Conservation (phyloP, 257 asterid genomes). For the Ocimum tenuiflorum region DNA sequence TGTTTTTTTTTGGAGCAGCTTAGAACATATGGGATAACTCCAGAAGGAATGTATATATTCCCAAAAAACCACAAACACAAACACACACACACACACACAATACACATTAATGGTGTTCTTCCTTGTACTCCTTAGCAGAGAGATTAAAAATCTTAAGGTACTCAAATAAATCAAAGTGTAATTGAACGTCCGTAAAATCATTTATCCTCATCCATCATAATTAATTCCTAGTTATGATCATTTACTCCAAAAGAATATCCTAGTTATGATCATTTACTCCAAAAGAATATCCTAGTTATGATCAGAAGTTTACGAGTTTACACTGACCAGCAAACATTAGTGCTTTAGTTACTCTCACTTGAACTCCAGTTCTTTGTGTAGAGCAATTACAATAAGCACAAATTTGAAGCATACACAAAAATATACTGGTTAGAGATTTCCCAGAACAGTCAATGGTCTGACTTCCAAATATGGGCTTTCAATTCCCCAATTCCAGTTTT, state of each 20-base stretch:
- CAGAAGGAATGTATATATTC: no score
- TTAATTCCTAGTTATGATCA: neutral
- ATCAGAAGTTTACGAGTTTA: neutral
- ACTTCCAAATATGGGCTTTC: neutral
- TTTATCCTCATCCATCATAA: neutral
- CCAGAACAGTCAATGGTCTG: neutral
- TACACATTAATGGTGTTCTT: neutral
- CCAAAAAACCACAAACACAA: no score
- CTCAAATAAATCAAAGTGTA: neutral
- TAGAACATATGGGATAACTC: no score
- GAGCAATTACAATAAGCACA: conserved; percentile 6
- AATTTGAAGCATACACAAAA: neutral
- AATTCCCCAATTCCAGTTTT: conserved; percentile 6
- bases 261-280: neutral
- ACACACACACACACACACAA: no score
- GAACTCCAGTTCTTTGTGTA: neutral
- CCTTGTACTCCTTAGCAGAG: conserved; percentile 1
- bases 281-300: conserved; percentile 9
- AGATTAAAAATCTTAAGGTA: neutral
- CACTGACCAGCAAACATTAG: neutral
- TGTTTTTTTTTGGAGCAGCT: no score
- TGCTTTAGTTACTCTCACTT: neutral
- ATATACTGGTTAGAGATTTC: neutral
- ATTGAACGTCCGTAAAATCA: neutral
- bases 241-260: no score